Conservation (phyloP, 345 rosid species). For the Eucalyptus cladocalyx region DNA sequence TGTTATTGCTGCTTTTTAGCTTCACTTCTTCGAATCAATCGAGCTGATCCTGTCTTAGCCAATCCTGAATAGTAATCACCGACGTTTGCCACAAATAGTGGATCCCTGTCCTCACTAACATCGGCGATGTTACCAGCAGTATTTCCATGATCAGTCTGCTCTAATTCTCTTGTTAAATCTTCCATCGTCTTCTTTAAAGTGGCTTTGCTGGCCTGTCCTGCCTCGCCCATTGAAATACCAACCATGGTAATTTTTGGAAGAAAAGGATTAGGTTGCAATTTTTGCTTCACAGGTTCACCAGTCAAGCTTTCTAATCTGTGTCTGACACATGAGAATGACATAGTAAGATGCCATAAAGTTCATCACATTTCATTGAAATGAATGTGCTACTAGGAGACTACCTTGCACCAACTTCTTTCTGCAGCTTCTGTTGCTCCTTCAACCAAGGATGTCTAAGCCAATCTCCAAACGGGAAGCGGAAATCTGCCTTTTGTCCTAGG, state of each 20-base stretch:
- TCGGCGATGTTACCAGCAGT: constrained; percentile 2
- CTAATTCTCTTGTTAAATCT: constrained; percentile 62
- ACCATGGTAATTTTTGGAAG: constrained; percentile 99
- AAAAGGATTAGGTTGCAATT: constrained; percentile 46
- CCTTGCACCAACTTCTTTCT: constrained; percentile 5
- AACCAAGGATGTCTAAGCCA: constrained; percentile 44
- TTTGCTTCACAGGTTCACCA: neutral
- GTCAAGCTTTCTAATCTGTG: neutral
- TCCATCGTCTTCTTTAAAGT: constrained; percentile 83
- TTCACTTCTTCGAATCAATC: constrained; percentile 43
- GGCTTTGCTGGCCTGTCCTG: constrained; percentile 68
- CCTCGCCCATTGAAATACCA: constrained; percentile 79
- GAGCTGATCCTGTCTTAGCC: constrained; percentile 44
- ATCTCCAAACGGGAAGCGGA: constrained; percentile 47
- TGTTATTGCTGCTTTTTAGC: neutral
- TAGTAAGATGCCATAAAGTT: constrained; percentile 14
- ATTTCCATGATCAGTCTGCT: constrained; percentile 48
- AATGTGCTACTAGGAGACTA: neutral
- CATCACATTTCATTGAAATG: neutral
- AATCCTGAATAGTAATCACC: constrained; percentile 69
- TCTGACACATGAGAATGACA: neutral
- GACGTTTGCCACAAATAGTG: constrained; percentile 86
- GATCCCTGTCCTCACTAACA: constrained; percentile 42
- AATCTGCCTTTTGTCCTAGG: constrained; percentile 20
- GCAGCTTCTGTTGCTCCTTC: constrained; percentile 17